Evolutionary conservation across 495 filamentous ascomycete genomes (phyloP).

Genomic region (Aspergillus steynii): DNA sequence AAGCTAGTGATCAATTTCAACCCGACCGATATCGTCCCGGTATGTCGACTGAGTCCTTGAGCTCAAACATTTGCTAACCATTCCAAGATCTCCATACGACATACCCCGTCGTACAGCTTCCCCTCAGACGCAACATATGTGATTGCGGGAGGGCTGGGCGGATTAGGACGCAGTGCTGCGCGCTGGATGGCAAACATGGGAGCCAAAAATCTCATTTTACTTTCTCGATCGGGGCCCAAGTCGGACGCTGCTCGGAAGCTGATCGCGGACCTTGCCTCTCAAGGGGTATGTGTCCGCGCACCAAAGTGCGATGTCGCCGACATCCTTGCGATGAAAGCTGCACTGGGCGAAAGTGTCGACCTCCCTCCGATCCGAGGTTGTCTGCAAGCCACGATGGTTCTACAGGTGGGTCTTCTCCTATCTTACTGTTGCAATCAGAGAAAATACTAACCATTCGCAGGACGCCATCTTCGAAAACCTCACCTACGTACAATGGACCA

Average conservation of each 20-base stretch:
- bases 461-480: not conserved
- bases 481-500: not conserved
- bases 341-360: not conserved
- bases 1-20: constrained; percentile 55
- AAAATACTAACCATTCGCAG: no score
- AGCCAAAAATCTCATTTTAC: not conserved
- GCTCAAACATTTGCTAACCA: not conserved
- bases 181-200: not conserved
- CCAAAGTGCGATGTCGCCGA: not conserved
- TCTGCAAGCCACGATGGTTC: not conserved
- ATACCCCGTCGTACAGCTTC: no score
- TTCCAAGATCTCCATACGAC: not conserved
- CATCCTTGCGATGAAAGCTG: not conserved
- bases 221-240: not conserved
- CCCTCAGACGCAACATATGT: not conserved
- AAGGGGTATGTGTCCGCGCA: not conserved
- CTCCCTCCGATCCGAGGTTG: not conserved
- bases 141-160: not conserved
- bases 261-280: not conserved
- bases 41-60: no score
- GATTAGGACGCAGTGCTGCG: not conserved
- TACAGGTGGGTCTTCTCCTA: no score
- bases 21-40: constrained; percentile 13
- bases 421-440: no score
- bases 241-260: not conserved